A percentile compares a stretch with the other conserved stretches of the same genome.
Evolutionary conservation across 805 yeast species (phyloP).

Genomic region (Clavispora vitiphila): DNA sequence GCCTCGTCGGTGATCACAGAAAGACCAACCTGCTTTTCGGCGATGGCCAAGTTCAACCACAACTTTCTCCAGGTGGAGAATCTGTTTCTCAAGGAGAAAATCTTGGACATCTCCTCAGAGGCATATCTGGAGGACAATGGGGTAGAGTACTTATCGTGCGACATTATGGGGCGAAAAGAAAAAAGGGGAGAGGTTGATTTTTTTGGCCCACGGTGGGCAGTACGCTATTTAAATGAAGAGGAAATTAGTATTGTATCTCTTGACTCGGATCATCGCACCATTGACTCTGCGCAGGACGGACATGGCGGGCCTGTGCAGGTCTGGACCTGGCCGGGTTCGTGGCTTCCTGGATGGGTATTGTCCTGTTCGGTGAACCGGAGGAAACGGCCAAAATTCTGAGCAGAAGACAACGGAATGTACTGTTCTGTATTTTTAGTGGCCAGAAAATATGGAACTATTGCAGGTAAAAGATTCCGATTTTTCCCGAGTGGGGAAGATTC

Average conservation of each 20-base stretch:
- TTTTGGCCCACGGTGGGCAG: neutral
- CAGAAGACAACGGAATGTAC: too few relatives aligned
- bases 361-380: too few relatives aligned
- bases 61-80: slow-evolving; percentile 98
- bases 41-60: slow-evolving; percentile 93
- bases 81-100: slow-evolving; percentile 89
- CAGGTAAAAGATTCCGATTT: too few relatives aligned
- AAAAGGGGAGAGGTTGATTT: neutral
- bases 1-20: slow-evolving; percentile 86
- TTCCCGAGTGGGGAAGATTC: too few relatives aligned
- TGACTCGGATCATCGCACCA: slow-evolving; percentile 5
- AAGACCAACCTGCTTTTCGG: slow-evolving; percentile 89
- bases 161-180: slow-evolving; percentile 17
- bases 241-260: neutral
- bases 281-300: neutral
- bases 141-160: slow-evolving; percentile 75
- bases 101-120: slow-evolving; percentile 90
- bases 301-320: neutral
- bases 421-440: too few relatives aligned
- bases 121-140: slow-evolving; percentile 97
- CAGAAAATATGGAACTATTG: too few relatives aligned
- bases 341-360: too few relatives aligned
- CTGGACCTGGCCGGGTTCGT: too few relatives aligned
- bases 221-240: neutral
- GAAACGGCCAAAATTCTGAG: too few relatives aligned